phyloP scores from a whole-genome alignment of 2,329 filamentous ascomycete genomes.

The Zymoseptoria ardabiliae region DNA sequence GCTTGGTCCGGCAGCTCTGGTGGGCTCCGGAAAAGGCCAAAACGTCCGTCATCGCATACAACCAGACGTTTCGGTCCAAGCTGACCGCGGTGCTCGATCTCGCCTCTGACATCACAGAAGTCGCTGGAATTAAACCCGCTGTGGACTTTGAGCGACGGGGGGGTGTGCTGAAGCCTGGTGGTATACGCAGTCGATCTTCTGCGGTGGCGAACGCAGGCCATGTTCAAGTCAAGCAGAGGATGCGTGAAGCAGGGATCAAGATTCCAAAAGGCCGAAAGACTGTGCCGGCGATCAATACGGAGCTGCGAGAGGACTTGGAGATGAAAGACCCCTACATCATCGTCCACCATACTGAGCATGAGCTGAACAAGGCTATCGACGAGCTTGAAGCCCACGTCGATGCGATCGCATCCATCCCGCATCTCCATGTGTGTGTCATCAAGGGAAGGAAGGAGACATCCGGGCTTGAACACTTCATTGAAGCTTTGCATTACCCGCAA shows the following conservation, averaged over 20 bases:
- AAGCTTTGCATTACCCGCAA: conserved; percentile 4
- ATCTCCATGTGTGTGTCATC: not conserved
- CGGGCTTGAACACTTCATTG: not conserved
- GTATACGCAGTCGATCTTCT: not conserved
- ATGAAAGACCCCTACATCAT: conserved; percentile 2
- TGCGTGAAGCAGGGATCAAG: conserved; percentile 3
- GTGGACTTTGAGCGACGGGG: not conserved
- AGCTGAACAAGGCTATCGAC: conserved; percentile 4
- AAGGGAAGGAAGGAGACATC: not conserved
- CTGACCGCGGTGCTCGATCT: conserved; percentile 42
- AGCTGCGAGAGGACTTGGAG: not conserved
- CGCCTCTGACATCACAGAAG: conserved; percentile 47
- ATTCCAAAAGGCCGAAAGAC: conserved; percentile 1
- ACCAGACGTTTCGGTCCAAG: not conserved
- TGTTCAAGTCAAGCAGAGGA: conserved; percentile 3
- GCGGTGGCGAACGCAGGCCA: not conserved
- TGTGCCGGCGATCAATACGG: not conserved
- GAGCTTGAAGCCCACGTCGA: not conserved
- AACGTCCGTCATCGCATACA: conserved; percentile 51
- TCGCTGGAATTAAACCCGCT: conserved; percentile 15
- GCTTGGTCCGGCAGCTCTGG: conserved; percentile 69
- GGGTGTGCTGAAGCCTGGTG: not conserved
- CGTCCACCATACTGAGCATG: not conserved
- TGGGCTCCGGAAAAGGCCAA: conserved; percentile 62
- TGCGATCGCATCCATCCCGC: not conserved